Conservation (phyloP, 2,329 filamentous ascomycete species). For the Samsoniella hepiali region DNA sequence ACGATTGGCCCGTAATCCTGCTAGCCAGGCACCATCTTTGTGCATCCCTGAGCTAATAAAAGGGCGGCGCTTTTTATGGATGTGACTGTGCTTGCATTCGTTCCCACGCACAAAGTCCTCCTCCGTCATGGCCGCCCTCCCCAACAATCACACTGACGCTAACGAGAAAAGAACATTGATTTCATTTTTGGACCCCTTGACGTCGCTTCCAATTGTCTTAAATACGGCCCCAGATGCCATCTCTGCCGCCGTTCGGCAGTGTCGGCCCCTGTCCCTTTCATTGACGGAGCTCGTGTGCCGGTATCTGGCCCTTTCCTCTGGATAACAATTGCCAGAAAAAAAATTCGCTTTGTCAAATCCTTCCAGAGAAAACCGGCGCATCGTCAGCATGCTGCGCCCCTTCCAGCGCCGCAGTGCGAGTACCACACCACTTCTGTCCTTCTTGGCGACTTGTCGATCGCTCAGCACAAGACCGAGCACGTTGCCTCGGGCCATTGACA, state of each 20-base stretch:
- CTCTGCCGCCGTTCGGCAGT: neutral
- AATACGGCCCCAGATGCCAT: neutral
- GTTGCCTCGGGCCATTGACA: neutral
- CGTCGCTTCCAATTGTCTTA: neutral
- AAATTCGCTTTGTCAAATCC: too few relatives aligned
- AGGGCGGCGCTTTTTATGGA: neutral
- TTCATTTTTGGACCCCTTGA: neutral
- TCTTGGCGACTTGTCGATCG: neutral
- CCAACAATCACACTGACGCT: neutral
- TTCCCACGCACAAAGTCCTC: neutral
- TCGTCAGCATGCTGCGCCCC: neutral
- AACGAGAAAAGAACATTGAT: neutral
- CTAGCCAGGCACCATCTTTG: neutral
- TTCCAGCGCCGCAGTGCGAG: neutral
- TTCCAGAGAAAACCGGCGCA: neutral
- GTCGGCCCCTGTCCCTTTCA: neutral
- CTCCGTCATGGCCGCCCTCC: neutral
- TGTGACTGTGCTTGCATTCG: neutral
- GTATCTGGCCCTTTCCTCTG: neutral
- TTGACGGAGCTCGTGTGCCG: neutral
- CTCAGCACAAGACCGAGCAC: neutral
- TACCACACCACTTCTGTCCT: neutral
- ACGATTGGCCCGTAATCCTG: neutral
- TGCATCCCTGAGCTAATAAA: neutral
- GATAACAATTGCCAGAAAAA: neutral